Conservation (phyloP, 2,329 filamentous ascomycete species). For the Pseudocercospora macadamiae region DNA sequence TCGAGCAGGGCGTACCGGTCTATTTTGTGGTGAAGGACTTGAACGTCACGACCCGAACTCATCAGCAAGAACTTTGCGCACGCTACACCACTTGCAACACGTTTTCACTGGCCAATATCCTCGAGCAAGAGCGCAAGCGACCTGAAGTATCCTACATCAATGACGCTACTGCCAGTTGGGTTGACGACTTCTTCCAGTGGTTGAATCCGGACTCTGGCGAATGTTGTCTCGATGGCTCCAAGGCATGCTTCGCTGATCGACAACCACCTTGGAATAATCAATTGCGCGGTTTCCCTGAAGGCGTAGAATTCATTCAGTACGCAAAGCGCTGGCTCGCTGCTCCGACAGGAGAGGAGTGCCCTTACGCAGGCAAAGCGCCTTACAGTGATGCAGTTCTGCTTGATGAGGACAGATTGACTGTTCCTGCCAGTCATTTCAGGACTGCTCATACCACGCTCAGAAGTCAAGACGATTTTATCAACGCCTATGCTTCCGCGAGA, state of each 20-base stretch:
- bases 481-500: constrained; percentile 83
- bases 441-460: constrained; percentile 85
- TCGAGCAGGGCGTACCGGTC: constrained; percentile 87
- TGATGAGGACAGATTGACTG: constrained; percentile 65
- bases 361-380: constrained; percentile 82
- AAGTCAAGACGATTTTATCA: constrained; percentile 90
- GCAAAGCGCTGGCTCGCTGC: constrained; percentile 79
- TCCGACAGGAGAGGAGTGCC: constrained; percentile 81
- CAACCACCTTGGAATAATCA: constrained; percentile 86
- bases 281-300: constrained; percentile 87
- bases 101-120: constrained; percentile 81
- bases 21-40: constrained; percentile 89
- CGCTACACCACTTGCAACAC: constrained; percentile 87
- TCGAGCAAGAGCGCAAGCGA: constrained; percentile 93
- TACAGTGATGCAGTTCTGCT: constrained; percentile 85
- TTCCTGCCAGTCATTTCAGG: constrained; percentile 87
- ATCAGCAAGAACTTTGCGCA: constrained; percentile 87
- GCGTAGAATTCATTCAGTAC: constrained; percentile 86
- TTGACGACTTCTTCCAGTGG: constrained; percentile 96
- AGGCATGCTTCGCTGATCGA: constrained; percentile 77
- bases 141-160: constrained; percentile 85
- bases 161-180: constrained; percentile 88
- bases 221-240: constrained; percentile 64
- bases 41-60: constrained; percentile 72
- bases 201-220: constrained; percentile 81